Conservation (phyloP, 805 yeast species). For the Tetrapisispora fleetii region DNA sequence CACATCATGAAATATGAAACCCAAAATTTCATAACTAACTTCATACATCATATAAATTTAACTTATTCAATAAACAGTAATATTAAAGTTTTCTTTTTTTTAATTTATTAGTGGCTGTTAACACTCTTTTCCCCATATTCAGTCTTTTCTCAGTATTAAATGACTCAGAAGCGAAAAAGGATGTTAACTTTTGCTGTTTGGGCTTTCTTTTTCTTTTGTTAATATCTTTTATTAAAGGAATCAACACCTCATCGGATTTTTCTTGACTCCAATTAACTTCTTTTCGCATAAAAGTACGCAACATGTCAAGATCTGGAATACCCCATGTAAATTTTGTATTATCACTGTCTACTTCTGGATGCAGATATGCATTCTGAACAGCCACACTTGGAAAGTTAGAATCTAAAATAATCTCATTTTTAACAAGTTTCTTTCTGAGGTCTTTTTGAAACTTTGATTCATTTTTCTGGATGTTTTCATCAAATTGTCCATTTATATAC, state of each 20-base stretch:
- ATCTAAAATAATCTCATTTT: constrained; percentile 48
- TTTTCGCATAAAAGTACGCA: constrained; percentile 57
- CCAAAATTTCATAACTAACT: too few species aligned
- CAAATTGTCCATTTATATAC: constrained; percentile 36
- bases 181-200: constrained; percentile 50
- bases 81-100: constrained; percentile 19
- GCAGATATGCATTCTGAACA: constrained; percentile 62
- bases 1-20: too few species aligned
- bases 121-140: constrained; percentile 50
- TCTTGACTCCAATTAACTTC: constrained; percentile 74
- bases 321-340: constrained; percentile 82
- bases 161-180: constrained; percentile 56
- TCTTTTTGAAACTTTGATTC: constrained; percentile 45
- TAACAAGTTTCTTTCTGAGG: constrained; percentile 43
- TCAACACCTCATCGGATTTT: constrained; percentile 67
- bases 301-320: constrained; percentile 67
- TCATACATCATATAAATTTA: neutral
- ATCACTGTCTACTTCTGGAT: constrained; percentile 82
- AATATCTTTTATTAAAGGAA: constrained; percentile 76
- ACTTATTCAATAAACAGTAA: constrained; percentile 1
- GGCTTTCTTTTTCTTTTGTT: constrained; percentile 50
- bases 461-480: constrained; percentile 30
- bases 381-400: constrained; percentile 58
- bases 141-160: constrained; percentile 38
- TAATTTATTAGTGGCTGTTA: constrained; percentile 45